Base-by-base conservation (phyloP, 2,329 filamentous ascomycete genomes). In the Pseudogymnoascus sp. region DNA sequence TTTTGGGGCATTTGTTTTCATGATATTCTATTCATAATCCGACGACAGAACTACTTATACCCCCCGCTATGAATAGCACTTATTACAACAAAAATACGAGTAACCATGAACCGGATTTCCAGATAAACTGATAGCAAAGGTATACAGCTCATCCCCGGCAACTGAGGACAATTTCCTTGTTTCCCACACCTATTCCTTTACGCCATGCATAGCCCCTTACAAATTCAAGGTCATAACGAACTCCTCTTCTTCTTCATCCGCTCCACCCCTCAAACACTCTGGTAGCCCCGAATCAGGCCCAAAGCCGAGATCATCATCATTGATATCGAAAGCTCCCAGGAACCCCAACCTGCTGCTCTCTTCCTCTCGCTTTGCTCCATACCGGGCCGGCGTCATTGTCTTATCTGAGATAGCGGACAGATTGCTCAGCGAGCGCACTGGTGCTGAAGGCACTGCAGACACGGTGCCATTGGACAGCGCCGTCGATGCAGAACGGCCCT, bases 401-500 rank as follows among this genome's bases (percentile, higher is more conserved):
- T 39, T 63, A 18, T 64, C 71, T 73, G 14, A 67, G 70, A 62
- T 47, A 72, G 65, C 34, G 65, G 60, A 64, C 40, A 26, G 47
- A 31, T 26, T 62, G 31, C 40, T 60, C 47, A 42, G 11, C 23
- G 39, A 42, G 21, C 59, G 59, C 12, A 34, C 51, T 57, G 51
- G 51, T 18, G 21, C 26, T 1, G 16, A 18, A 21, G 59, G 39
- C 10, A 18, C 18, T 11, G 18, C 34, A 39, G 34, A 37, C n/a
- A 14, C 26, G 26, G 60, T 66, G 57, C 62, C 64, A 11, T 65
- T 67, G 14, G 68, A 71, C 4, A 80, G 67, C 26, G 73, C 73
- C 6, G 74, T 74, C 18, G 79, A 79, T 2, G 80, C 77, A 10
- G 78, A 77, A 36, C 90, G 84, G 36, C 93, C 92, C 73, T 89